Evolutionary conservation across 768 basidiomycete genomes (phyloP).

Genomic region (Mycena chlorophos): DNA sequence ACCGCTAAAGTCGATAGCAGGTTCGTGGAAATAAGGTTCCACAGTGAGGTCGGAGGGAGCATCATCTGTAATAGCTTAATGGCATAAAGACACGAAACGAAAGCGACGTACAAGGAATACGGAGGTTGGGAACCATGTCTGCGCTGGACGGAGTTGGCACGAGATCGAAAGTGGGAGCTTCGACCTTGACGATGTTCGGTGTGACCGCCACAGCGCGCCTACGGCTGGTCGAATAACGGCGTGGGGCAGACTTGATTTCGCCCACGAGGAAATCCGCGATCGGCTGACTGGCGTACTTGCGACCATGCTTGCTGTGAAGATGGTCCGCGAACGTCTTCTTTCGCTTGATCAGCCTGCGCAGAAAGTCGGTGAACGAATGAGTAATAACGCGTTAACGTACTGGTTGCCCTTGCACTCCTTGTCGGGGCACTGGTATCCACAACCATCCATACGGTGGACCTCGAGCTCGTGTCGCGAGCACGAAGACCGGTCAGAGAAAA

Average conservation of each 20-base stretch:
- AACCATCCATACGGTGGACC: slow-evolving; percentile 42
- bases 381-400: slow-evolving; percentile 30
- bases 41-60: neutral
- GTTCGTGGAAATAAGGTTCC: neutral
- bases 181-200: neutral
- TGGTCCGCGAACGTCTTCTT: slow-evolving; percentile 57
- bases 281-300: slow-evolving; percentile 31
- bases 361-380: slow-evolving; percentile 7
- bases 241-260: slow-evolving; percentile 23
- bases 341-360: slow-evolving; percentile 57
- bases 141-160: too few species aligned
- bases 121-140: too few species aligned
- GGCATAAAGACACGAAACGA: neutral
- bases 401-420: slow-evolving; percentile 44
- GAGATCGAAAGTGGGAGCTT: neutral
- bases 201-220: neutral
- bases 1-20: neutral
- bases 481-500: slow-evolving; percentile 73
- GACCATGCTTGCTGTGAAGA: slow-evolving; percentile 48
- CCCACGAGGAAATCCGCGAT: slow-evolving; percentile 35
- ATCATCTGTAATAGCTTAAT: neutral
- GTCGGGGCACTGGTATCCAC: slow-evolving; percentile 47
- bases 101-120: too few species aligned
- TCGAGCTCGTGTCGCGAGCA: slow-evolving; percentile 65
- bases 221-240: slow-evolving; percentile 4